These are phyloP conservation scores for Musa itinerans DNA, from an alignment of 176 grass and related monocot genomes.

Conservation along the genomic window DNA sequence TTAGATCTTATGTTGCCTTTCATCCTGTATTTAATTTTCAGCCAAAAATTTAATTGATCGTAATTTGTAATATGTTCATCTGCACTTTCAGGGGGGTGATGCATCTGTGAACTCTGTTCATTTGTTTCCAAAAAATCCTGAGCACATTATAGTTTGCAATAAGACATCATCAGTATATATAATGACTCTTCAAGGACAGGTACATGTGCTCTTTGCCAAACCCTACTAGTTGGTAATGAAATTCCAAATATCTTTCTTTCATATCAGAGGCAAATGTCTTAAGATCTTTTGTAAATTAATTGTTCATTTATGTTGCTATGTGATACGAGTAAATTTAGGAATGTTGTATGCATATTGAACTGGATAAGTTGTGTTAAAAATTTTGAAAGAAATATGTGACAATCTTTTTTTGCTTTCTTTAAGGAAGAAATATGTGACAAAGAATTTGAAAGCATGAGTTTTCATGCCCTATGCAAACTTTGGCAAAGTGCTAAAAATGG, in stretches of 20 bases:
- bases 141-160: conserved; percentile 94
- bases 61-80: background rate
- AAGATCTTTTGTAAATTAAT: too few relatives aligned
- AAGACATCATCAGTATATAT: conserved; percentile 87
- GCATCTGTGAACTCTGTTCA: conserved; percentile 86
- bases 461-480: too few relatives aligned
- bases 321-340: background rate
- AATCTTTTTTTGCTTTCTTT: too few relatives aligned
- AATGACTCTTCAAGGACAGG: conserved; percentile 97
- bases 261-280: too few relatives aligned
- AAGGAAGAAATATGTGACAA: too few relatives aligned
- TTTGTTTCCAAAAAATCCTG: conserved; percentile 83
- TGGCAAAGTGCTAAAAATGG: too few relatives aligned
- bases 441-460: too few relatives aligned
- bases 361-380: too few relatives aligned
- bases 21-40: background rate
- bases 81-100: conserved; percentile 70
- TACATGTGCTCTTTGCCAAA: conserved; percentile 8
- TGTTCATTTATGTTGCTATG: background rate
- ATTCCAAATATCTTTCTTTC: too few relatives aligned
- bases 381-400: too few relatives aligned
- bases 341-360: background rate
- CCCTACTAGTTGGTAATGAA: too few relatives aligned
- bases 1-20: conserved; percentile 17
- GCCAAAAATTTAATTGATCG: background rate